Base-by-base conservation (phyloP, 352 stramenopile genomes). In the Phytophthora citricola region DNA sequence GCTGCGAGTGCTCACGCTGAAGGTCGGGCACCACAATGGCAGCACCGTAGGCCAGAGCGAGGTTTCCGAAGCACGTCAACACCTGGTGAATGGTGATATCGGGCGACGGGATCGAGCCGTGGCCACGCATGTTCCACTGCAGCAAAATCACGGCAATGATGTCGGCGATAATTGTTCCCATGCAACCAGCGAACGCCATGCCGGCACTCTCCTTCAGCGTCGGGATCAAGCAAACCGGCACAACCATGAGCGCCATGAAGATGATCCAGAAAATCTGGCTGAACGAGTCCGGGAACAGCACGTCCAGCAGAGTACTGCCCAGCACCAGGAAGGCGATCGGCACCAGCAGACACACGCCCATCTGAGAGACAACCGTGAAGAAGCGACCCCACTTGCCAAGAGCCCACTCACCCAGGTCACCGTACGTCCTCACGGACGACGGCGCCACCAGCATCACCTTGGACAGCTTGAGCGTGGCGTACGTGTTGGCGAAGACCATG, bases 401-500 rank as follows among this genome's bases (percentile, higher is more conserved):
- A 0, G 17, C 17, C 17, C 17, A 20, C 17, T 20, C 17, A 20
- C 17, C 17, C 17, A 20, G 17, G 17, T 20, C 17, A 20, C 17
- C 17, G 17, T 20, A 20, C 17, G 17, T 20, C 17, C 17, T 20
- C 17, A 20, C 17, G 17, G 17, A 76, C 24, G 54, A 66, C 17
- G 78, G 78, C 9, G 78, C 75, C 11, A 71, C 59, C 17, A 87
- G 65, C 60, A 87, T 31, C 8, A 85, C 75, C 44, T 75, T 74
- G 49, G 70, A 80, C 26, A 76, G 61, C n/a, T 58, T 72, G 38
- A 85, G 67, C 1, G 76, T 81, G 7, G 76, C 63, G 62, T 83
- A 85, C 29, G 78, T 71, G 69, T 85, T 85, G 59, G 75, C 73
- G 48, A 79, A 80, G 32, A 71, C 62, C 76, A 84, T 84, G 63